These are phyloP conservation scores for Nemania sp. DNA, from an alignment of 2,329 filamentous ascomycete species.

Conservation along the genomic window DNA sequence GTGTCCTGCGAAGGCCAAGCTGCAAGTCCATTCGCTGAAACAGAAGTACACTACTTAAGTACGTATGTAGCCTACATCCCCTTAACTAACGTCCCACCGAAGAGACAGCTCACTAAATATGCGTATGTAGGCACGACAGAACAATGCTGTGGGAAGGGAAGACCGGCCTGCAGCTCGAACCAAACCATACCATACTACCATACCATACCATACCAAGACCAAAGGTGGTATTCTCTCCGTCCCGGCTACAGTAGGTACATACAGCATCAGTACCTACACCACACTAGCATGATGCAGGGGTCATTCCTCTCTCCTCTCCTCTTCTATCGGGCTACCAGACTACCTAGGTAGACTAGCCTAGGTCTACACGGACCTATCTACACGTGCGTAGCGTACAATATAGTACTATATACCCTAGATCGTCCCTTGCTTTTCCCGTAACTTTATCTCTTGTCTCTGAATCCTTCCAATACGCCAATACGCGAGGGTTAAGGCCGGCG, in stretches of 20 bases:
- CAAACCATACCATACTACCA: too few species aligned
- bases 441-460: background rate
- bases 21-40: background rate
- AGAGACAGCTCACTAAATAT: background rate
- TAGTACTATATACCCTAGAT: background rate
- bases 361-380: background rate
- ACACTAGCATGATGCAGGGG: slow-evolving; percentile 3
- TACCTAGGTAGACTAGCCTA: too few species aligned
- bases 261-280: background rate
- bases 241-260: background rate
- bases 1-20: background rate
- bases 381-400: slow-evolving; percentile 1
- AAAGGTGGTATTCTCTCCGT: slow-evolving; percentile 10
- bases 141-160: slow-evolving; percentile 5
- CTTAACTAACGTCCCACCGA: too few species aligned
- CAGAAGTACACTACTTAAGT: background rate
- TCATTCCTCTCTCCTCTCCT: background rate
- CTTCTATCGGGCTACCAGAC: background rate
- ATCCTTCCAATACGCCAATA: slow-evolving; percentile 3
- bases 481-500: background rate
- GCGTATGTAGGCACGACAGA: too few species aligned
- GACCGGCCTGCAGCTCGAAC: background rate
- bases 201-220: too few species aligned
- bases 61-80: too few species aligned
- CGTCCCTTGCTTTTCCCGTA: background rate